Conservation (phyloP, 768 basidiomycete genomes). For the Amanita phalloides region DNA sequence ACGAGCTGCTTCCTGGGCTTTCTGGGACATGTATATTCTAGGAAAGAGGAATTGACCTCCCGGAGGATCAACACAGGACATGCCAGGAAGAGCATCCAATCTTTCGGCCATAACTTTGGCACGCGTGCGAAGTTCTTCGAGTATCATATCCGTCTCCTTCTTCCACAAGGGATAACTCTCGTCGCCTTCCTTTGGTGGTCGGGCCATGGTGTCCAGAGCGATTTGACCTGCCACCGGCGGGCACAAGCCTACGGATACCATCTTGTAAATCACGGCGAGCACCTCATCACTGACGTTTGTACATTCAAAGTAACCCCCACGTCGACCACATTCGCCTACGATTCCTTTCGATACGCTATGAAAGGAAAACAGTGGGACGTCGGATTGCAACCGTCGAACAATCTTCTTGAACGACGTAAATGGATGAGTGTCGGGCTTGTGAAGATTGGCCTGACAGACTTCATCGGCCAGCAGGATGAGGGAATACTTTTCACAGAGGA, state of each 20-base stretch:
- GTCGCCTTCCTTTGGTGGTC: constrained; percentile 71
- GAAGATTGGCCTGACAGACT: constrained; percentile 95
- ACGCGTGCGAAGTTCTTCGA: constrained; percentile 60
- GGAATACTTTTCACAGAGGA: constrained; percentile 72
- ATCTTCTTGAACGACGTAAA: constrained; percentile 95
- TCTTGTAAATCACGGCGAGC: constrained; percentile 88
- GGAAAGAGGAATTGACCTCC: constrained; percentile 95
- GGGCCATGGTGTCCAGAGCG: constrained; percentile 86
- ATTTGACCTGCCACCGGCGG: constrained; percentile 88
- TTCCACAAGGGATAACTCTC: constrained; percentile 74
- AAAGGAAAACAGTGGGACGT: constrained; percentile 84
- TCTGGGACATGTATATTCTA: constrained; percentile 58
- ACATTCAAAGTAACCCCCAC: constrained; percentile 95
- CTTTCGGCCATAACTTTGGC: constrained; percentile 64
- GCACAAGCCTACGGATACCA: constrained; percentile 85
- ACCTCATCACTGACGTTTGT: constrained; percentile 72
- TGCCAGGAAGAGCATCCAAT: constrained; percentile 78
- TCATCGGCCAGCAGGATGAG: constrained; percentile 94
- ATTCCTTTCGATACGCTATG: constrained; percentile 98
- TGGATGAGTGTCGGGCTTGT: constrained; percentile 49
- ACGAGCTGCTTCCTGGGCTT: constrained; percentile 64
- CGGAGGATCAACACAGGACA: constrained; percentile 81
- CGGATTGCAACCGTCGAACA: constrained; percentile 54
- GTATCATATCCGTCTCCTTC: constrained; percentile 74
- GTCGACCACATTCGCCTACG: constrained; percentile 91